A percentile compares a stretch with the other conserved stretches of the same genome.
phyloP scores from a whole-genome alignment of 164 flowering plant species.

The Brasenia schreberi region DNA sequence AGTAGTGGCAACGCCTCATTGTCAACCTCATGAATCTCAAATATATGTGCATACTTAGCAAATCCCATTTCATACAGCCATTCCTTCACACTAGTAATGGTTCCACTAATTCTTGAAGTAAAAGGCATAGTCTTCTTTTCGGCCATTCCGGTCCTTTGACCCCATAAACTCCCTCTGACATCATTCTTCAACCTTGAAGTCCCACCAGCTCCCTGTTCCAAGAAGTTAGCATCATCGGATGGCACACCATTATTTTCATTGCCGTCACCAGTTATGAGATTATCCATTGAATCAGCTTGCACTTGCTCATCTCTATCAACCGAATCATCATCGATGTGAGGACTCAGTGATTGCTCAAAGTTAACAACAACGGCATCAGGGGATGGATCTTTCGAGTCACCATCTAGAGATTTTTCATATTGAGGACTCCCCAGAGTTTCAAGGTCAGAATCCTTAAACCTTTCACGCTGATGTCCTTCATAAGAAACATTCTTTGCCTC shows the following conservation, averaged over 20 bases:
- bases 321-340: slow-evolving; percentile 9
- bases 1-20: slow-evolving; percentile 32
- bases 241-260: slow-evolving; percentile 7
- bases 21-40: slow-evolving; percentile 44
- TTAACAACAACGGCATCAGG: neutral
- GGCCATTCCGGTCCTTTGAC: neutral
- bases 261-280: slow-evolving; percentile 7
- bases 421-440: slow-evolving; percentile 11
- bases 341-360: neutral
- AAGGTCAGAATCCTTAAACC: slow-evolving; percentile 9
- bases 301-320: slow-evolving; percentile 11
- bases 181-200: slow-evolving; percentile 5
- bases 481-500: slow-evolving; percentile 5
- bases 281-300: slow-evolving; percentile 7
- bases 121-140: neutral
- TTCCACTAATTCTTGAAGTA: neutral
- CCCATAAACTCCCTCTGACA: neutral
- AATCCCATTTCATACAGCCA: slow-evolving; percentile 46
- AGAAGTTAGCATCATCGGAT: slow-evolving; percentile 3
- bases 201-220: slow-evolving; percentile 6
- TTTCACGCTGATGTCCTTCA: slow-evolving; percentile 2
- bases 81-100: slow-evolving; percentile 12
- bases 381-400: neutral
- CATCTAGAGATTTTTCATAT: slow-evolving; percentile 13
- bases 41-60: slow-evolving; percentile 23